Evolutionary conservation across 495 filamentous ascomycete genomes (phyloP).

Genomic region (Podospora anserina): DNA sequence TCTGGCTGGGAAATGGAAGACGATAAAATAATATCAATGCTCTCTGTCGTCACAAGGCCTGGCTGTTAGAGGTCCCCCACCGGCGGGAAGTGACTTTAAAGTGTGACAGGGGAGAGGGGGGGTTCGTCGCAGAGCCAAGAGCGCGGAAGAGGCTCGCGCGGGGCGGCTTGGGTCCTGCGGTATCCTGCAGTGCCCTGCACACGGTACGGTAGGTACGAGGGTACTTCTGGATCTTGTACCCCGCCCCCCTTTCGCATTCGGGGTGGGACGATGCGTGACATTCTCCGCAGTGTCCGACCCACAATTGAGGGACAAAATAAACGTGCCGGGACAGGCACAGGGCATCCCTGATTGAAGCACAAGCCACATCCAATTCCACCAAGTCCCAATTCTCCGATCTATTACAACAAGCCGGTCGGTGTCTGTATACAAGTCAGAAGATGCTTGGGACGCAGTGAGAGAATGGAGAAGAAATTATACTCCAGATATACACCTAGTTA

Average conservation of each 20-base stretch:
- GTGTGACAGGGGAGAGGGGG: slow-evolving; percentile 18
- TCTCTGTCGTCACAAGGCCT: slow-evolving; percentile 1
- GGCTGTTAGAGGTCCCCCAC: slow-evolving; percentile 7
- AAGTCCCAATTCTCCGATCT: background rate
- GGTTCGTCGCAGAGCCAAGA: slow-evolving; percentile 12
- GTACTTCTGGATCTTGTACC: slow-evolving; percentile 15
- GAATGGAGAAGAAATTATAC: background rate
- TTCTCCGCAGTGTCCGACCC: background rate
- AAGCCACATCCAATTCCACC: background rate
- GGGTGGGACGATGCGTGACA: slow-evolving; percentile 20
- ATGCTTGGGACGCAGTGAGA: background rate
- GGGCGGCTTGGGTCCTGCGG: background rate
- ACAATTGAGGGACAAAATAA: slow-evolving; percentile 3
- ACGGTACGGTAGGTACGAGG: background rate
- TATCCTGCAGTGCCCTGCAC: background rate
- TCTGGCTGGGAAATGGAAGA: background rate
- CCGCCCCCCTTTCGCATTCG: slow-evolving; percentile 24
- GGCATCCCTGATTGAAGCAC: background rate
- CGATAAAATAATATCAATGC: background rate
- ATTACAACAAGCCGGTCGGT: too few relatives aligned
- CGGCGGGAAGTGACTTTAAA: slow-evolving; percentile 13
- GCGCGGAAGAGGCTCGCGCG: slow-evolving; percentile 18
- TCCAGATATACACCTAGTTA: background rate
- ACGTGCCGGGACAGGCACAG: background rate
- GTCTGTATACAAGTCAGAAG: background rate